These are phyloP conservation scores for Sonneratia alba DNA, from an alignment of 345 rosid species.

Conservation along the genomic window DNA sequence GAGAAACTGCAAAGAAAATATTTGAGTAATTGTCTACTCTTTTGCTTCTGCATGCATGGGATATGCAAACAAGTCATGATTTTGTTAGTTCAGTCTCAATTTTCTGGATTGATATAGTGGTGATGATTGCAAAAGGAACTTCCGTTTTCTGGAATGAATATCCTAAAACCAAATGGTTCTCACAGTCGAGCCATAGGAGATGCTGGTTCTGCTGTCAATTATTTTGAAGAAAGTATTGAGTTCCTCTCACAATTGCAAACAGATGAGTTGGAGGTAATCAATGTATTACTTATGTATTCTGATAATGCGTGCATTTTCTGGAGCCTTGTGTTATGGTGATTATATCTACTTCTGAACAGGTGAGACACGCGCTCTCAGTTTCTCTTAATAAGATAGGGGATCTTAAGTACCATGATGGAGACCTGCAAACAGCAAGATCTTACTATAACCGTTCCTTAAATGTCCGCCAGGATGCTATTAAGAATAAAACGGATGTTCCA, in stretches of 20 bases:
- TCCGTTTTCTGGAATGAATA: too few species aligned
- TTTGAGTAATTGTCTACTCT: neutral
- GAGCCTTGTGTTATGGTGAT: neutral
- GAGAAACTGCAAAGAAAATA: too few species aligned
- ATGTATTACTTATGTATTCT: neutral
- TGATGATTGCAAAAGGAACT: too few species aligned
- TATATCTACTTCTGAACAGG: constrained; percentile 30
- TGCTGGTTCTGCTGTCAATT: constrained; percentile 56
- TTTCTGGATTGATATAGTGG: too few species aligned
- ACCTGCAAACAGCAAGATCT: constrained; percentile 72
- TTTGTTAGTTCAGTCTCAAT: too few species aligned
- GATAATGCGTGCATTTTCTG: too few species aligned
- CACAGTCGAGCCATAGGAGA: constrained; percentile 67
- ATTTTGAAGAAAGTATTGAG: constrained; percentile 84
- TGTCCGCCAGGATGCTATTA: constrained; percentile 71
- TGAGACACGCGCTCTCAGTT: constrained; percentile 83
- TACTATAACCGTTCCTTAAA: constrained; percentile 61
- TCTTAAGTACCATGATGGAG: constrained; percentile 79
- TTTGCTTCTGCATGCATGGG: neutral
- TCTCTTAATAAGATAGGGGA: constrained; percentile 96
- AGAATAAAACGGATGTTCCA: constrained; percentile 40
- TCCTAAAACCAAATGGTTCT: too few species aligned
- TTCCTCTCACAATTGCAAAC: constrained; percentile 60
- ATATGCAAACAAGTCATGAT: too few species aligned
- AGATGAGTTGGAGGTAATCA: constrained; percentile 69